A percentile compares a stretch with the other conserved stretches of the same genome.
These are phyloP conservation scores for Cucurbita moschata DNA, from an alignment of 306 rosid species.

Conservation along the genomic window DNA sequence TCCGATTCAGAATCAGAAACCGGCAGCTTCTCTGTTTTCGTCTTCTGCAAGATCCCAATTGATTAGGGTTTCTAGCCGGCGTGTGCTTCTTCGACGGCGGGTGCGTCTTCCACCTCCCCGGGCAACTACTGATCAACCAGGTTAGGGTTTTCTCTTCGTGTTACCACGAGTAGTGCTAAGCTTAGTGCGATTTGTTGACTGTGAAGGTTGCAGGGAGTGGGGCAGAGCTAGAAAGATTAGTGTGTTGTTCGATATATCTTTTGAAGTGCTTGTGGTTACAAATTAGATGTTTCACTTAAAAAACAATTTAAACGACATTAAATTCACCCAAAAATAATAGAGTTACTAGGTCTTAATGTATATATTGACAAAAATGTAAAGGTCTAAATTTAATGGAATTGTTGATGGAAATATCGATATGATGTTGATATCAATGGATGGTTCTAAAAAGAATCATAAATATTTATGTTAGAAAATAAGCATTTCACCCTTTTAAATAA, in stretches of 20 bases:
- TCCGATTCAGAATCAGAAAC: constrained; percentile 26
- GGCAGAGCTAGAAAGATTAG: background rate
- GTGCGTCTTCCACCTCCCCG: constrained; percentile 26
- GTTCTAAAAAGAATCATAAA: too few species aligned
- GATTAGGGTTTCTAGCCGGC: constrained; percentile 32
- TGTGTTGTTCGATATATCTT: too few species aligned
- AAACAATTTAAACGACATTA: background rate
- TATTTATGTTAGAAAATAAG: too few species aligned
- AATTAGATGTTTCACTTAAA: background rate
- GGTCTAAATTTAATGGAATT: too few species aligned
- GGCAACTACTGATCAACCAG: constrained; percentile 75
- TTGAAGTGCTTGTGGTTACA: background rate
- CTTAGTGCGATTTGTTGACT: background rate
- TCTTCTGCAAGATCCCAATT: constrained; percentile 22
- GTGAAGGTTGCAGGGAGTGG: background rate
- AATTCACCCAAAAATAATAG: background rate
- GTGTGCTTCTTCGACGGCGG: constrained; percentile 33
- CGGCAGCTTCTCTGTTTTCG: constrained; percentile 27
- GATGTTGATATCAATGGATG: background rate
- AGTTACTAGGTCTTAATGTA: too few species aligned
- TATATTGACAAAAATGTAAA: too few species aligned
- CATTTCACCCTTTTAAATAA: too few species aligned
- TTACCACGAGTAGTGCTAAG: background rate
- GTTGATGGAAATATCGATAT: too few species aligned
- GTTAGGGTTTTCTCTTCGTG: constrained; percentile 12